phyloP scores from a whole-genome alignment of 345 rosid genomes.

The Eucalyptus marginata region DNA sequence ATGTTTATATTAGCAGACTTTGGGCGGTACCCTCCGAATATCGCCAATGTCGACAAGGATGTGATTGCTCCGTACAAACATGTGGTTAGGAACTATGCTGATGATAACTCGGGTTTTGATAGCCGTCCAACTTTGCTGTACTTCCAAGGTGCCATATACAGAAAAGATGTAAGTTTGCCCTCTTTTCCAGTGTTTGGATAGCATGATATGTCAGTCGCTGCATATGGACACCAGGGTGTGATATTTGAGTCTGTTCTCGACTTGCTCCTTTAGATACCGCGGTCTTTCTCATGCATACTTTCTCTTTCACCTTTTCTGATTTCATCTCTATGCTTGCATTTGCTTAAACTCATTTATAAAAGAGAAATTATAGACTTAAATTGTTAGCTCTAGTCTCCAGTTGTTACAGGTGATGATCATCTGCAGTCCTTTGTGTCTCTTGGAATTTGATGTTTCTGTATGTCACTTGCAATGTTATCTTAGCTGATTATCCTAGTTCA shows the following conservation, averaged over 20 bases:
- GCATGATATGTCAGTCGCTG: background rate
- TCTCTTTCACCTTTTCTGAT: background rate
- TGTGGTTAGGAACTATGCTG: conserved; percentile 37
- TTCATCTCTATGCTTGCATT: background rate
- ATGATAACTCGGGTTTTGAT: conserved; percentile 59
- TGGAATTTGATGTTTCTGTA: background rate
- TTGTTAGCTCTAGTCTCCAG: background rate
- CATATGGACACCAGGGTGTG: background rate
- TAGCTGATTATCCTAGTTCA: background rate
- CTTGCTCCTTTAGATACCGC: background rate
- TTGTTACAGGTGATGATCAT: background rate
- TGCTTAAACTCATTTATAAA: background rate
- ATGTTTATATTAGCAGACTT: conserved; percentile 80
- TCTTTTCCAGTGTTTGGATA: background rate
- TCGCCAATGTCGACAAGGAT: conserved; percentile 83
- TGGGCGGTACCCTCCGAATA: conserved; percentile 78
- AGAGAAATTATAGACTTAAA: background rate
- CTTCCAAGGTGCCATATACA: conserved; percentile 94
- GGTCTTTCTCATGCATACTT: background rate
- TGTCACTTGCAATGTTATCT: background rate
- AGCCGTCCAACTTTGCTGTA: conserved; percentile 69
- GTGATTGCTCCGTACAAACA: conserved; percentile 93
- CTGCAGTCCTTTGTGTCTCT: background rate
- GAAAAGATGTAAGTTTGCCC: conserved; percentile 72
- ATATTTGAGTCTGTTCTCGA: background rate